phyloP scores from a whole-genome alignment of 345 rosid species.

The Rhodamnia argentea region DNA sequence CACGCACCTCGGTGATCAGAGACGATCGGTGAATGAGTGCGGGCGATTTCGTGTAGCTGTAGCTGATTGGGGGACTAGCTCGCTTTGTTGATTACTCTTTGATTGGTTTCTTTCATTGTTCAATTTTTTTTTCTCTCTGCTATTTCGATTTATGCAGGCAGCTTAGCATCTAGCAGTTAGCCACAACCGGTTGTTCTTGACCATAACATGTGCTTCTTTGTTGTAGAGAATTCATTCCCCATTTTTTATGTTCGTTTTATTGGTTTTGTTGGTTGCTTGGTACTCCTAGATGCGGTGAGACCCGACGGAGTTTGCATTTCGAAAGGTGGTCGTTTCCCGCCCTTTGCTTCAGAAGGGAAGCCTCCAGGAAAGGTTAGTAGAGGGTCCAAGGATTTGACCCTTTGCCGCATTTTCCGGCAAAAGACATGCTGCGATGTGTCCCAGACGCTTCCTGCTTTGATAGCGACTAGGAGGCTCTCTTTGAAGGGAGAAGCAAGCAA shows the following conservation, averaged over 20 bases:
- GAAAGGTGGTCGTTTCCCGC: conserved; percentile 78
- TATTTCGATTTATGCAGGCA: background rate
- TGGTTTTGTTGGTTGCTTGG: background rate
- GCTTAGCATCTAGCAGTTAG: background rate
- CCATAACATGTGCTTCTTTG: background rate
- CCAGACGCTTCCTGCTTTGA: conserved; percentile 80
- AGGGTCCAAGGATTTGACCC: conserved; percentile 71
- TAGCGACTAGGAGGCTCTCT: conserved; percentile 70
- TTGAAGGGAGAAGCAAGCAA: conserved; percentile 71
- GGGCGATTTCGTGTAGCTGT: background rate
- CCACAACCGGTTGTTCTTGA: background rate
- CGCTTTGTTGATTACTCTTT: background rate
- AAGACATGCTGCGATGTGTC: conserved; percentile 73
- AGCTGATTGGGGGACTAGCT: background rate
- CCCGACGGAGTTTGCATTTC: conserved; percentile 53
- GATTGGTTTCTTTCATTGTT: background rate
- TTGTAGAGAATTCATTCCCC: background rate
- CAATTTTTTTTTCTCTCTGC: background rate
- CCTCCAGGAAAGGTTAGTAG: conserved; percentile 52
- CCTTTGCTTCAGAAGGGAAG: conserved; percentile 64
- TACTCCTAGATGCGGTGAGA: conserved; percentile 19
- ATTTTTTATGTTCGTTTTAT: background rate
- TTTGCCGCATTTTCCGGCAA: conserved; percentile 77
- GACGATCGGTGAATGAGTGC: background rate
- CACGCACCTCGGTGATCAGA: background rate